Percentiles rank a stretch among this genome's conserved stretches.
Conservation (phyloP, 768 basidiomycete genomes). For the Boletales sp. region DNA sequence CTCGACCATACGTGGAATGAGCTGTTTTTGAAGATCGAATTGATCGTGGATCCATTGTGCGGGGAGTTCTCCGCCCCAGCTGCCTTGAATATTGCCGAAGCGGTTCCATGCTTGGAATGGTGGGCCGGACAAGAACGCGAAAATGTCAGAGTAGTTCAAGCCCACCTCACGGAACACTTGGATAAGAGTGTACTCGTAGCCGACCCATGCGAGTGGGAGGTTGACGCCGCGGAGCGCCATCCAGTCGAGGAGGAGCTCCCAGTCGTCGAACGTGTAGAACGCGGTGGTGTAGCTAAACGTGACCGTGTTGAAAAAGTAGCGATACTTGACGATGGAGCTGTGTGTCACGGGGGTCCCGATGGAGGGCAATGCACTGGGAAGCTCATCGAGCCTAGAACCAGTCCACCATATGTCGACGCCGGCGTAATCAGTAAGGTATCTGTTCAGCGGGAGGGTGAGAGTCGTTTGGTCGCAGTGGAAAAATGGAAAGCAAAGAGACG, state of each 20-base stretch:
- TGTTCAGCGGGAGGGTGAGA: constrained; percentile 3
- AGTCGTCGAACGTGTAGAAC: constrained; percentile 38
- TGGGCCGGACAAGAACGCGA: constrained; percentile 34
- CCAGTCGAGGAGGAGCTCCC: constrained; percentile 40
- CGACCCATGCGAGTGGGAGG: constrained; percentile 40
- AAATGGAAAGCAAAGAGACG: constrained; percentile 3
- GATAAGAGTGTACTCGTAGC: constrained; percentile 36
- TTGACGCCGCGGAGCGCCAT: constrained; percentile 39
- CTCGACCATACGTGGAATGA: constrained; percentile 37
- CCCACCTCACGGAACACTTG: constrained; percentile 38
- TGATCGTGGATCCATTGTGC: constrained; percentile 38
- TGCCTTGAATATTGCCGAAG: constrained; percentile 41
- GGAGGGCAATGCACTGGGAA: constrained; percentile 28
- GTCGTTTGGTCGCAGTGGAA: background rate
- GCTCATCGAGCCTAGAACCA: constrained; percentile 34
- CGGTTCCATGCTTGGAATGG: constrained; percentile 42
- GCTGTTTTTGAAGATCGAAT: constrained; percentile 33
- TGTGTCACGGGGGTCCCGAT: constrained; percentile 30
- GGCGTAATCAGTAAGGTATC: constrained; percentile 35
- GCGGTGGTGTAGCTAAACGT: constrained; percentile 40
- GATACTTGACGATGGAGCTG: constrained; percentile 35
- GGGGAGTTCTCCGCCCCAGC: constrained; percentile 36
- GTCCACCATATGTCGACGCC: constrained; percentile 44
- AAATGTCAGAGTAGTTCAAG: constrained; percentile 33
- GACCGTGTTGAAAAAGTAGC: constrained; percentile 43